These are phyloP conservation scores for Fragaria iinumae DNA, from an alignment of 306 rosid species.

Conservation along the genomic window DNA sequence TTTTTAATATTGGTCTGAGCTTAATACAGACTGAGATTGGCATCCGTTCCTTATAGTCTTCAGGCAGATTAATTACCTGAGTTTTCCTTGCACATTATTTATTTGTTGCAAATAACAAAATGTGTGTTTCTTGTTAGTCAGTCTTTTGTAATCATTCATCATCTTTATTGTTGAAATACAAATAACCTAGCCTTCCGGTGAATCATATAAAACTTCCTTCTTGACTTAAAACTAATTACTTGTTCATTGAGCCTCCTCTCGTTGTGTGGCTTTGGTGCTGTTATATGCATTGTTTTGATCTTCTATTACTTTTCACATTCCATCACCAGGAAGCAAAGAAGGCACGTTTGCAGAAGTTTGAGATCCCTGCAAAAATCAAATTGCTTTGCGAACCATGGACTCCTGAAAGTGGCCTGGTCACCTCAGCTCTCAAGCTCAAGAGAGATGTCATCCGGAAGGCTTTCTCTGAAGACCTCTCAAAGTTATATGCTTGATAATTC, in stretches of 20 bases:
- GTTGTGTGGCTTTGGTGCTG: not conserved
- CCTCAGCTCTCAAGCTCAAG: conserved; percentile 94
- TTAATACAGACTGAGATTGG: not conserved
- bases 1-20: not conserved
- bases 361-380: conserved; percentile 77
- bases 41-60: not conserved
- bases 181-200: not conserved
- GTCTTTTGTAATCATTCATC: too few species aligned
- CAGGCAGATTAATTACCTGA: not conserved
- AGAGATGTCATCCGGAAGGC: conserved; percentile 76
- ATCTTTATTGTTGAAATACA: not conserved
- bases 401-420: conserved; percentile 85
- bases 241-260: not conserved
- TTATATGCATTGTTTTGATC: not conserved
- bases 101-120: not conserved
- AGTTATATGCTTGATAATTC: conserved; percentile 49
- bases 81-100: not conserved
- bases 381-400: conserved; percentile 77
- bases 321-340: conserved; percentile 77
- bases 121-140: not conserved
- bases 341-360: conserved; percentile 73
- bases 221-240: not conserved
- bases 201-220: not conserved
- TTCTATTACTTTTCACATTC: conserved; percentile 2
- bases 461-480: conserved; percentile 59